These are phyloP conservation scores for Suillus subluteus DNA, from an alignment of 768 basidiomycete species.

Conservation along the genomic window DNA sequence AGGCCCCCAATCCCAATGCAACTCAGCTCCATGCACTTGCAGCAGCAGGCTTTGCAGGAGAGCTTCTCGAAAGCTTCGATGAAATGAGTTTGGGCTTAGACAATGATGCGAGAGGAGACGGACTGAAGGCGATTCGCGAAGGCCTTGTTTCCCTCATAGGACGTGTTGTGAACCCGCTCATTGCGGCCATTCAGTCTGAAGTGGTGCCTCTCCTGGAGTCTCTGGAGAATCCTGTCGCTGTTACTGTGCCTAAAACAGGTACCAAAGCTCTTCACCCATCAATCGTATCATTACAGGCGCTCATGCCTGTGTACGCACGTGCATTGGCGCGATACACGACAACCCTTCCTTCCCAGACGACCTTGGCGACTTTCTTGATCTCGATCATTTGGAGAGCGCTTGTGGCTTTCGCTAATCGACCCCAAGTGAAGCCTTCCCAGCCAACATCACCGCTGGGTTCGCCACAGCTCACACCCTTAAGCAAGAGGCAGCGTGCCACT, in stretches of 20 bases:
- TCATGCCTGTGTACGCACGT: conserved; percentile 66
- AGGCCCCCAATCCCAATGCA: conserved; percentile 57
- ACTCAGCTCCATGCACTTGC: conserved; percentile 75
- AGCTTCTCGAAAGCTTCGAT: conserved; percentile 73
- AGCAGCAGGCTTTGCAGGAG: conserved; percentile 70
- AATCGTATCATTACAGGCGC: conserved; percentile 56
- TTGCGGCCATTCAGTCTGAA: conserved; percentile 62
- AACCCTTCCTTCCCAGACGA: conserved; percentile 56
- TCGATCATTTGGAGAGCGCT: conserved; percentile 75
- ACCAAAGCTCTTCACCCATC: conserved; percentile 52
- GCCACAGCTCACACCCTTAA: conserved; percentile 29
- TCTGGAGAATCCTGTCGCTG: conserved; percentile 51
- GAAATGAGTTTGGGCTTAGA: conserved; percentile 65
- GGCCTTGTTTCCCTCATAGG: conserved; percentile 69
- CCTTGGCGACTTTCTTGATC: conserved; percentile 72
- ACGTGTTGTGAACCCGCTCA: conserved; percentile 67
- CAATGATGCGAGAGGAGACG: conserved; percentile 64
- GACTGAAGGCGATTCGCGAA: conserved; percentile 69
- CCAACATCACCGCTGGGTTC: conserved; percentile 47
- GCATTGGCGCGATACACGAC: conserved; percentile 59
- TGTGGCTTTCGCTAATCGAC: conserved; percentile 70
- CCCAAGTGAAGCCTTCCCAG: conserved; percentile 34
- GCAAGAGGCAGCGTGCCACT: conserved; percentile 47
- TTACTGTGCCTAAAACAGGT: conserved; percentile 25
- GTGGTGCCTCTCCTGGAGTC: conserved; percentile 64